Conservation (phyloP, 768 basidiomycete species). For the Boletus insuetus region DNA sequence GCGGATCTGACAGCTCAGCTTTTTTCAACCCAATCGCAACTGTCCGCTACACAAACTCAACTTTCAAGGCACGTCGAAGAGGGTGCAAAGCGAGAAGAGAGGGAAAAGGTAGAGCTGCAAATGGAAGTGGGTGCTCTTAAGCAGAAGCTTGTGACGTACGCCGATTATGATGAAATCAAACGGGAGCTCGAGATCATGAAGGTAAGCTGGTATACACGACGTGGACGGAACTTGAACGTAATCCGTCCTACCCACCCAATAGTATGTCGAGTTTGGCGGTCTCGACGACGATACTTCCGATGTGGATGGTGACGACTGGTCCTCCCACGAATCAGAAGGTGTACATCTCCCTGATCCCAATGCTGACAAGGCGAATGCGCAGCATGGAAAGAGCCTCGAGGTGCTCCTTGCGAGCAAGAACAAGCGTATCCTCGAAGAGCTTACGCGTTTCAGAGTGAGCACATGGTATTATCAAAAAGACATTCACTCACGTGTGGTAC, state of each 20-base stretch:
- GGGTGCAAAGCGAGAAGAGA: conserved; percentile 14
- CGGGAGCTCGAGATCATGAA: conserved; percentile 99
- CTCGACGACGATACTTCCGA: conserved; percentile 60
- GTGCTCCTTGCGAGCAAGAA: conserved; percentile 91
- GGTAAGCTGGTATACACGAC: conserved; percentile 40
- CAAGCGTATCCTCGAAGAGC: conserved; percentile 85
- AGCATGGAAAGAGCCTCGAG: conserved; percentile 83
- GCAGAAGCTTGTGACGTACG: conserved; percentile 64
- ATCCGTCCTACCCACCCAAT: neutral
- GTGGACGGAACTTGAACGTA: neutral
- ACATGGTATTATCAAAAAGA: neutral
- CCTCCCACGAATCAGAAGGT: conserved; percentile 43
- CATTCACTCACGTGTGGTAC: neutral
- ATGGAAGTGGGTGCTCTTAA: conserved; percentile 69
- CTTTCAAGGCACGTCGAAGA: conserved; percentile 18
- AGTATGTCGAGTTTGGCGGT: conserved; percentile 97
- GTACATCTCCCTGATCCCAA: conserved; percentile 86
- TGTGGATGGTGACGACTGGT: conserved; percentile 53
- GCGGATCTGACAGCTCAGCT: conserved; percentile 14
- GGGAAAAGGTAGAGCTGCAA: conserved; percentile 36
- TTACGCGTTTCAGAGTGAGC: conserved; percentile 84
- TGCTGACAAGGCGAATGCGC: conserved; percentile 74
- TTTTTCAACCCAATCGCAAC: conserved; percentile 17
- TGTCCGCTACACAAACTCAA: conserved; percentile 16
- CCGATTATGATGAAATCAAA: conserved; percentile 96